Conservation (phyloP, 2,329 filamentous ascomycete genomes). For the Aspergillus costaricaensis region DNA sequence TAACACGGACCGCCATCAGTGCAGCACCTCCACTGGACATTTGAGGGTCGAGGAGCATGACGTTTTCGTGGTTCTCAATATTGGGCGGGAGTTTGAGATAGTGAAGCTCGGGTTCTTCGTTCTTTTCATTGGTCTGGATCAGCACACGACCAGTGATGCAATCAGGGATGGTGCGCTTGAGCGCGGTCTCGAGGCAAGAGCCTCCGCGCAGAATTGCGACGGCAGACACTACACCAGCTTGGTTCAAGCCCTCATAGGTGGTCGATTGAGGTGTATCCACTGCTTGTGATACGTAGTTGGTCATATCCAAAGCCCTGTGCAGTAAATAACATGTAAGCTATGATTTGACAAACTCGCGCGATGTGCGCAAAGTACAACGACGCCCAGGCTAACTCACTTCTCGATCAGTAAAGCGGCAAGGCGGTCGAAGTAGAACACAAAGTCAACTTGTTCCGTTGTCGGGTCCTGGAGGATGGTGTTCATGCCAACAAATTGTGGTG, state of each 20-base stretch:
- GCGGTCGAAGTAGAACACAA: conserved; percentile 96
- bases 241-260: conserved; percentile 69
- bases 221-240: conserved; percentile 75
- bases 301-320: conserved; percentile 72
- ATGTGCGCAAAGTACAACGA: neutral
- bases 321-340: conserved; percentile 5
- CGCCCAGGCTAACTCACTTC: conserved; percentile 40
- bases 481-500: conserved; percentile 80
- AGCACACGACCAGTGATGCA: conserved; percentile 85
- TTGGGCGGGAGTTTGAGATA: conserved; percentile 78
- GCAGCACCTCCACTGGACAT: conserved; percentile 87
- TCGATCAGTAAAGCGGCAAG: conserved; percentile 83
- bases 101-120: conserved; percentile 89
- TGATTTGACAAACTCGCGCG: neutral
- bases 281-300: conserved; percentile 64
- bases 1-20: conserved; percentile 93
- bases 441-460: conserved; percentile 78
- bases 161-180: conserved; percentile 89
- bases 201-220: conserved; percentile 88
- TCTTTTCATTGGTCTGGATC: conserved; percentile 83
- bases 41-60: conserved; percentile 87
- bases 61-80: conserved; percentile 73
- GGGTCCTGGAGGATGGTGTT: conserved; percentile 86
- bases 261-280: conserved; percentile 72
- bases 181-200: conserved; percentile 80